Base-by-base conservation (phyloP, 306 rosid genomes). In the Rubus idaeus region DNA sequence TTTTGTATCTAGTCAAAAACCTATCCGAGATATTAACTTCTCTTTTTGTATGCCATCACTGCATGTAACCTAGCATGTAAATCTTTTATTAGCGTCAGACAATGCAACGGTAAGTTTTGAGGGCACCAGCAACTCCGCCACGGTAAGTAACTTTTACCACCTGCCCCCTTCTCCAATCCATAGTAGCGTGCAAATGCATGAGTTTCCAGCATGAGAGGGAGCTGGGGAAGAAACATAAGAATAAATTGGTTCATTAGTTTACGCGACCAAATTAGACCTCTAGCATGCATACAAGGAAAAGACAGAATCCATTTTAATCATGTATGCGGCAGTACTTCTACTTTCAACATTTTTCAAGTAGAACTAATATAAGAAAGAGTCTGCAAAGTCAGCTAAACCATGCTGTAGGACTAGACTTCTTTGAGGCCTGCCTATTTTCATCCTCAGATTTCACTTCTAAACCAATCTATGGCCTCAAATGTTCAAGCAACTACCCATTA, bases 81-180 rank as follows among this genome's bases (percentile, higher is more conserved):
- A 37, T 71, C 76, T 3, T 3, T 26, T 20, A 55, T 14, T 75
- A 77, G 61, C 11, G 73, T 71, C 55, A 86, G 58, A 71, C 67
- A 0, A 84, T 84, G 46, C 82, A 83, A 7, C 88, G 92, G 49
- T 80, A 82, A 6, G 79, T 71, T 13, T 55, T 84, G 4, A 62
- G 16, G 23, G 83, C 16, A 10, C 82, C 79, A 83, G 71, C 40
- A 64, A 52, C 4, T 40, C 50, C 85, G 18, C 75, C 77, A 16
- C 55, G 47, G 83, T 76, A 58, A 45, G 77, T 80, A 63, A 84
- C 40, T 70, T 76, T 89, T 3, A 89, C 66, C 3, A 84, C 86
- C 78, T 86, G 82, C 12, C 92, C 92, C 90, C 63, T 75, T 86
- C 80, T 86, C 86, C 83, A 78, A 61, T 5, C 80, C 87, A 52